Evolutionary conservation across 2,329 filamentous ascomycete genomes (phyloP).

Genomic region (Xylariales sp.): DNA sequence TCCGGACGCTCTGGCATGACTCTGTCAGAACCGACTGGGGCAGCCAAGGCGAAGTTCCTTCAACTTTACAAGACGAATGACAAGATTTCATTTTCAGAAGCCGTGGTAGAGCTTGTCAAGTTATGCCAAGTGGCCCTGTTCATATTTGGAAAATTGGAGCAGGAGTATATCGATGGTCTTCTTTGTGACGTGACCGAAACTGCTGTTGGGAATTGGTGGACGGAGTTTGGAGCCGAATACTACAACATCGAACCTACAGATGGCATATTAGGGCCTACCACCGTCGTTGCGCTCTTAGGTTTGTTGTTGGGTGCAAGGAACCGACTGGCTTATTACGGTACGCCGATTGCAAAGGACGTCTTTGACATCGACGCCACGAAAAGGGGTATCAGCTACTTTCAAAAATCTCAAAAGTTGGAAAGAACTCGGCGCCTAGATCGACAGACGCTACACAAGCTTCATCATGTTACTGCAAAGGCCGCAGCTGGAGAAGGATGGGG

Average conservation of each 20-base stretch:
- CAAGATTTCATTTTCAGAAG: slow-evolving; percentile 68
- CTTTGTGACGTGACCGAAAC: slow-evolving; percentile 91
- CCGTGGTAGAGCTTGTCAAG: slow-evolving; percentile 84
- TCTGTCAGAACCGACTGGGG: slow-evolving; percentile 69
- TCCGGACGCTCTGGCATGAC: slow-evolving; percentile 85
- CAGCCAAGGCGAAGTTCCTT: slow-evolving; percentile 85
- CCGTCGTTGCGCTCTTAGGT: slow-evolving; percentile 81
- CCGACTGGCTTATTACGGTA: slow-evolving; percentile 76
- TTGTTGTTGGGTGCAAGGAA: slow-evolving; percentile 88
- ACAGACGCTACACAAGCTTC: slow-evolving; percentile 75
- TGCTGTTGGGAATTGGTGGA: slow-evolving; percentile 93
- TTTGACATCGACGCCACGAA: slow-evolving; percentile 84
- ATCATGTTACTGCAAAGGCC: slow-evolving; percentile 81
- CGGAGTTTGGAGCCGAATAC: slow-evolving; percentile 83
- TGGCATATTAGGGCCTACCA: slow-evolving; percentile 86
- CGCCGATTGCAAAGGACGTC: slow-evolving; percentile 82
- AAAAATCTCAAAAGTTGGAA: slow-evolving; percentile 80
- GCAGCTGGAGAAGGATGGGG: slow-evolving; percentile 87
- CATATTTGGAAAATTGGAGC: slow-evolving; percentile 81
- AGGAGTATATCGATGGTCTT: slow-evolving; percentile 85
- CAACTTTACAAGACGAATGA: slow-evolving; percentile 87
- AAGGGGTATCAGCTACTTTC: slow-evolving; percentile 79
- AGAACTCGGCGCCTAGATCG: slow-evolving; percentile 76
- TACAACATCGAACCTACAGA: slow-evolving; percentile 92
- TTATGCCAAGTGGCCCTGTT: slow-evolving; percentile 85